Evolutionary conservation across 805 yeast genomes (phyloP).

Genomic region (Metschnikowia henanensis): DNA sequence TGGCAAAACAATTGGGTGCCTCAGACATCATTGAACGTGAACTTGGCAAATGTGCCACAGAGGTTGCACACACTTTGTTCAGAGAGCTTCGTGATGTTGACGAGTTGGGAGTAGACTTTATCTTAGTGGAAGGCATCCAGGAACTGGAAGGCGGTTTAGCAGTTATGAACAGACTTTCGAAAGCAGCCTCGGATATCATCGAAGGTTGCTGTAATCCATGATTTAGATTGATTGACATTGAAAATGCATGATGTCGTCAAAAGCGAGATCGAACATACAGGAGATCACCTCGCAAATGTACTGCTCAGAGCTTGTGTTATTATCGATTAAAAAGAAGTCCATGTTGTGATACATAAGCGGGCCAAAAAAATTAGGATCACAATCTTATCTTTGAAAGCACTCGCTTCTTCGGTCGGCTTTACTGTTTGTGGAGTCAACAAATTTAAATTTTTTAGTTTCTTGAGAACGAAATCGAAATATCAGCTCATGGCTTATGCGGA

Average conservation of each 20-base stretch:
- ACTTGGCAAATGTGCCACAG: slow-evolving; percentile 49
- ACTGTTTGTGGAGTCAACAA: background rate
- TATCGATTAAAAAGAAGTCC: background rate
- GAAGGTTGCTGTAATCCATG: background rate
- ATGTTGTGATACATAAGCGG: background rate
- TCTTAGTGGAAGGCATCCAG: slow-evolving; percentile 81
- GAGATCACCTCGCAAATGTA: too few species aligned
- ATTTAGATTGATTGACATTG: background rate
- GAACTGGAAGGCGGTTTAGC: slow-evolving; percentile 86
- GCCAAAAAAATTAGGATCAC: background rate
- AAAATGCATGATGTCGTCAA: background rate
- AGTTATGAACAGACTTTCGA: slow-evolving; percentile 84
- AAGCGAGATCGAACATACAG: too few species aligned
- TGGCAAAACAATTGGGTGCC: slow-evolving; percentile 19
- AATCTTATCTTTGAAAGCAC: background rate
- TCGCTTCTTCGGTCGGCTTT: background rate
- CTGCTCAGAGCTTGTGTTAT: background rate
- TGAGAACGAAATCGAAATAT: background rate
- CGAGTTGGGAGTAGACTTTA: slow-evolving; percentile 60
- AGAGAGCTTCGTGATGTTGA: slow-evolving; percentile 75
- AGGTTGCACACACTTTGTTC: slow-evolving; percentile 77
- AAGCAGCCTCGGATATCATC: slow-evolving; percentile 65
- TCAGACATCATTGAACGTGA: slow-evolving; percentile 28
- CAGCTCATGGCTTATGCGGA: too few species aligned
- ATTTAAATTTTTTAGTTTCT: too few species aligned